Percentiles rank a stretch among this genome's conserved stretches.
Evolutionary conservation across 2,329 filamentous ascomycete genomes (phyloP).

Genomic region (Corynespora cassiicola): DNA sequence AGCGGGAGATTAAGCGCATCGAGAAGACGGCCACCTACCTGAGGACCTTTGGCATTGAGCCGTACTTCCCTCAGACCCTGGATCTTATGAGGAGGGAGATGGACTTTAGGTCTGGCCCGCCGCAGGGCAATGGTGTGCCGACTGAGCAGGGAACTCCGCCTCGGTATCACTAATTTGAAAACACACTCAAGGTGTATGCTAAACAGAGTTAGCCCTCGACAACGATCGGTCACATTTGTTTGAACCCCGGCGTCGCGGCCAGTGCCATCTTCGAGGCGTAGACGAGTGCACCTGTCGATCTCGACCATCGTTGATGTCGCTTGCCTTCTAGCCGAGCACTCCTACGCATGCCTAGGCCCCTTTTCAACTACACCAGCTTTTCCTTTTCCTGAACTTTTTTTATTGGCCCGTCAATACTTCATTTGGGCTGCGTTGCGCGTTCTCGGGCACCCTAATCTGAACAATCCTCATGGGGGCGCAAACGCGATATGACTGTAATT

Average conservation of each 20-base stretch:
- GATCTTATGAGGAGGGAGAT: conserved; percentile 56
- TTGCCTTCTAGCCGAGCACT: too few species aligned
- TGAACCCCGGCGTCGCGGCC: too few species aligned
- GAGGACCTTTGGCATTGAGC: conserved; percentile 59
- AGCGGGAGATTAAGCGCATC: conserved; percentile 61
- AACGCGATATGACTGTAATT: conserved; percentile 11
- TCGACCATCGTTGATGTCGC: too few species aligned
- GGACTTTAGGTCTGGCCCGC: conserved; percentile 32
- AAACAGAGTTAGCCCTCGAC: not conserved
- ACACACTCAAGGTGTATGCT: not conserved
- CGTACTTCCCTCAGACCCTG: conserved; percentile 60
- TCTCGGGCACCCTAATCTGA: too few species aligned
- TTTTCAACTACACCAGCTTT: not conserved
- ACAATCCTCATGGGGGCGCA: not conserved
- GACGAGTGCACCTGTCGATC: too few species aligned
- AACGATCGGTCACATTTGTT: too few species aligned
- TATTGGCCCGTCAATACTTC: not conserved
- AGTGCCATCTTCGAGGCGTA: too few species aligned
- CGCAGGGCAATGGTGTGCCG: conserved; percentile 24
- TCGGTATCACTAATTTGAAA: conserved; percentile 44
- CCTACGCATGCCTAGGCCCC: too few species aligned
- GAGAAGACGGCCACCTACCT: conserved; percentile 62
- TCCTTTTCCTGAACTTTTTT: not conserved
- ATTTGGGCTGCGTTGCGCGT: not conserved
- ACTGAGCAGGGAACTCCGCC: conserved; percentile 40